Base-by-base conservation (phyloP, 1,284 basidiomycete genomes). In the Dichomitus squalens region DNA sequence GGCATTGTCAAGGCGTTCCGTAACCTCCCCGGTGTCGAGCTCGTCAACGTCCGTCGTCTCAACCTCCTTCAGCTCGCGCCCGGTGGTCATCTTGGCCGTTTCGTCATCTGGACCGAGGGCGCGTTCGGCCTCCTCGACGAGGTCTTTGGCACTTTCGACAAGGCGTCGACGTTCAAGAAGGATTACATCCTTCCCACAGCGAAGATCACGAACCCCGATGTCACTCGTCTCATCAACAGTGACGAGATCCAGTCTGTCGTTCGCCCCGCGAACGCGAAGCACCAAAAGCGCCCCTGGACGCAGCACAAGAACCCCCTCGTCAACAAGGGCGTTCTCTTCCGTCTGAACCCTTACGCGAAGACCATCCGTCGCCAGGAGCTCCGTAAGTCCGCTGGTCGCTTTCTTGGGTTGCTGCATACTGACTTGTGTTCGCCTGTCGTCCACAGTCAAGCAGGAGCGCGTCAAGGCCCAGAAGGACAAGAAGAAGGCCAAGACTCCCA, bases 51-150 rank as follows among this genome's bases (percentile, higher is more conserved):
- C 68, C 87, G 89, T 76, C 82, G 93, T 61, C 84, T 99, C 70
- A 99, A 99, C 83, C 87, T 99, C 70, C 93, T 99, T 74, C 96
- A 98, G 81, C 93, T 99, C 75, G 97, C 97, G 35, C 97, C 97
- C 55, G 97, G 97, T 87, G 97, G 97, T 69, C 97, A 99, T 78
- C 87, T 99, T 64, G 97, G 97, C 64, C 93, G 97, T 66, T 99
- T 99, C 82, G 84, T 98, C 76, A 97, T 99, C 85, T 99, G 96
- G 96, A 99, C 97, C 61, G 93, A 98, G 82, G 83, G 84, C 72
- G 97, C 97, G 48, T 98, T 99, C 78, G 85, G 81, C 61, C 85
- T 92, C 65, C 91, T 99, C 57, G 97, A 99, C 77, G 90, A 93
- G 68, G 88, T 99, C 69, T 99, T 94, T 76, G 96, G 94, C 56